A percentile compares a stretch with the other conserved stretches of the same genome.
phyloP scores from a whole-genome alignment of 805 yeast genomes.

The Schizosaccharomyces osmophilus region DNA sequence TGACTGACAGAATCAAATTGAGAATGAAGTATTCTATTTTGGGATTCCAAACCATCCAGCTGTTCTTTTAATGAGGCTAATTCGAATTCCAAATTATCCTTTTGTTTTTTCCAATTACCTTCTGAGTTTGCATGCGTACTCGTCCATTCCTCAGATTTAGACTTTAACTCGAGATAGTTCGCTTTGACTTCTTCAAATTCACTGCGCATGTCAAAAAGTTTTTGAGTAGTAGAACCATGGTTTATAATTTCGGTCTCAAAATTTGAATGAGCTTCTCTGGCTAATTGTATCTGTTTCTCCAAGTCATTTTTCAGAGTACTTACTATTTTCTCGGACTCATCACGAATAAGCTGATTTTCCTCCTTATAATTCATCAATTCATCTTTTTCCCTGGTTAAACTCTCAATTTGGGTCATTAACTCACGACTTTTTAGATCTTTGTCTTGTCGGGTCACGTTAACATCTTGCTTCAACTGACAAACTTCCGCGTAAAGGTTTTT shows the following conservation, averaged over 20 bases:
- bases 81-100: conserved; percentile 21
- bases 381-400: conserved; percentile 6
- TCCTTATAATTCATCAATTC: conserved; percentile 6
- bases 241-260: conserved; percentile 31
- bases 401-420: conserved; percentile 7
- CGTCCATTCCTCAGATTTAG: conserved; percentile 14
- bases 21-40: conserved; percentile 40
- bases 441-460: conserved; percentile 8
- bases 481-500: neutral
- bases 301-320: neutral
- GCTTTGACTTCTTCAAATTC: conserved; percentile 15
- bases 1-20: conserved; percentile 28
- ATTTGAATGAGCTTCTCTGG: conserved; percentile 26
- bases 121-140: conserved; percentile 17
- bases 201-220: conserved; percentile 18
- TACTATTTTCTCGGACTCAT: conserved; percentile 6
- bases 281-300: conserved; percentile 22
- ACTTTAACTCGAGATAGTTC: conserved; percentile 10
- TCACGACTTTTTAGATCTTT: conserved; percentile 6
- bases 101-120: conserved; percentile 24
- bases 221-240: conserved; percentile 27
- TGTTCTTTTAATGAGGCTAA: conserved; percentile 12
- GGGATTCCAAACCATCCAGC: conserved; percentile 34
- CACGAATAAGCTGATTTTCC: conserved; percentile 11
- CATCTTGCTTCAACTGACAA: conserved; percentile 6